These are phyloP conservation scores for Lodderomyces oxycetoniae DNA, from an alignment of 1,139 yeast genomes.

Conservation along the genomic window DNA sequence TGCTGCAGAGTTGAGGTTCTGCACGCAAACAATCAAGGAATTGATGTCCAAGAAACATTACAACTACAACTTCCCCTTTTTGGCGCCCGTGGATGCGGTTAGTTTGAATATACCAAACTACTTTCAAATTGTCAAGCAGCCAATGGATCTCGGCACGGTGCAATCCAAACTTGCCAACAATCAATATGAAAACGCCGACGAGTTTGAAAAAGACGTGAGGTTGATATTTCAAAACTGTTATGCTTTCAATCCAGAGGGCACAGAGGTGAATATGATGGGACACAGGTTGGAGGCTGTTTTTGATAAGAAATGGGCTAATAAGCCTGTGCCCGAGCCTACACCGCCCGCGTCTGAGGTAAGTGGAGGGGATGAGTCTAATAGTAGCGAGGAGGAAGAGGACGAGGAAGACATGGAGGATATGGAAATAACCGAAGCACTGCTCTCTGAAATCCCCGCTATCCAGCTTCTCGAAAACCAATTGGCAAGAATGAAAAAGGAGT, in stretches of 20 bases:
- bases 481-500: slow-evolving; percentile 77
- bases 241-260: slow-evolving; percentile 89
- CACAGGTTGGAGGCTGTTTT: slow-evolving; percentile 82
- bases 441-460: slow-evolving; percentile 79
- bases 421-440: slow-evolving; percentile 69
- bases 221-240: slow-evolving; percentile 87
- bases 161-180: slow-evolving; percentile 77
- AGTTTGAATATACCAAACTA: slow-evolving; percentile 91
- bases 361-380: slow-evolving; percentile 42
- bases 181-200: slow-evolving; percentile 84
- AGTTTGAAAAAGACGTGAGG: slow-evolving; percentile 77
- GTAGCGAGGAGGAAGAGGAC: slow-evolving; percentile 52
- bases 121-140: slow-evolving; percentile 75
- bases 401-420: slow-evolving; percentile 63
- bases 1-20: slow-evolving; percentile 85
- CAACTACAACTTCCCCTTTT: slow-evolving; percentile 80
- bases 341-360: slow-evolving; percentile 33
- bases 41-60: slow-evolving; percentile 79
- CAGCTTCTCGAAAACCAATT: slow-evolving; percentile 84
- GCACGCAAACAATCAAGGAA: slow-evolving; percentile 79
- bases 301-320: slow-evolving; percentile 83
- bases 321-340: slow-evolving; percentile 71
- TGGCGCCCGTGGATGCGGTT: slow-evolving; percentile 93
- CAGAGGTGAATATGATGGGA: slow-evolving; percentile 95
- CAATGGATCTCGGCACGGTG: slow-evolving; percentile 93